Conservation (phyloP, 306 rosid genomes). For the Quercus mongolica region DNA sequence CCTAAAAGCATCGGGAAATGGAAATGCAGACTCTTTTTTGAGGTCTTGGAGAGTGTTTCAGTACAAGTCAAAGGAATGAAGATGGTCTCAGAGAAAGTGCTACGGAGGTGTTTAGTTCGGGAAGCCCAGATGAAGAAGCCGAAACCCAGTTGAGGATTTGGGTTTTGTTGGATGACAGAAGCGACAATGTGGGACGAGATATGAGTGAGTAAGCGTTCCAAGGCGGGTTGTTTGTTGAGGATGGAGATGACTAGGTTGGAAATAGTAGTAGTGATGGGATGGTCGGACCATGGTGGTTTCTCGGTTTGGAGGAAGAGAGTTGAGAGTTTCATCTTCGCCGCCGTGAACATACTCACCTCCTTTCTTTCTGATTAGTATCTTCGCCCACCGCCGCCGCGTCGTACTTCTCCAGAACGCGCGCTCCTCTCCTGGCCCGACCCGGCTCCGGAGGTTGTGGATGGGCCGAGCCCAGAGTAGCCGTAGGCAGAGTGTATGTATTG, state of each 20-base stretch:
- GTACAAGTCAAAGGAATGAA: conserved; percentile 37
- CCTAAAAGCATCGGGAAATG: conserved; percentile 35
- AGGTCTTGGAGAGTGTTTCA: conserved; percentile 52
- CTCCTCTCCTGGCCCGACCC: no score
- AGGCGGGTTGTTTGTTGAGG: conserved; percentile 19
- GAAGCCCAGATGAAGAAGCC: conserved; percentile 73
- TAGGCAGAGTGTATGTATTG: no score
- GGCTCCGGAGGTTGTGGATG: no score
- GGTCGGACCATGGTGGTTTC: conserved; percentile 19
- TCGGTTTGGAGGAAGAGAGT: conserved; percentile 1
- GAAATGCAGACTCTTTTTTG: conserved; percentile 29
- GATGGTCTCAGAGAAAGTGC: conserved; percentile 14
- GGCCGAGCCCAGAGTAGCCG: no score
- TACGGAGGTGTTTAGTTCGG: conserved; percentile 19
- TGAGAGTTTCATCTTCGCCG: neutral
- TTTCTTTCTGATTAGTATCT: no score
- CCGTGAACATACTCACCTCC: no score
- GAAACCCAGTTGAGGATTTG: conserved; percentile 16
- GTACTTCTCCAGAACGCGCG: no score
- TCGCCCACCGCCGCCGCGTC: no score
- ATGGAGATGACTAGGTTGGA: conserved; percentile 29
- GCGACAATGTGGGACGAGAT: conserved; percentile 7
- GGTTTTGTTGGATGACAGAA: conserved; percentile 23
- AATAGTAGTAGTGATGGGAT: neutral
- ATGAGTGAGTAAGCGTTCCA: neutral